A percentile compares a stretch with the other conserved stretches of the same genome.
phyloP scores from a whole-genome alignment of 495 filamentous ascomycete genomes.

The Aspergillus ellipticus region DNA sequence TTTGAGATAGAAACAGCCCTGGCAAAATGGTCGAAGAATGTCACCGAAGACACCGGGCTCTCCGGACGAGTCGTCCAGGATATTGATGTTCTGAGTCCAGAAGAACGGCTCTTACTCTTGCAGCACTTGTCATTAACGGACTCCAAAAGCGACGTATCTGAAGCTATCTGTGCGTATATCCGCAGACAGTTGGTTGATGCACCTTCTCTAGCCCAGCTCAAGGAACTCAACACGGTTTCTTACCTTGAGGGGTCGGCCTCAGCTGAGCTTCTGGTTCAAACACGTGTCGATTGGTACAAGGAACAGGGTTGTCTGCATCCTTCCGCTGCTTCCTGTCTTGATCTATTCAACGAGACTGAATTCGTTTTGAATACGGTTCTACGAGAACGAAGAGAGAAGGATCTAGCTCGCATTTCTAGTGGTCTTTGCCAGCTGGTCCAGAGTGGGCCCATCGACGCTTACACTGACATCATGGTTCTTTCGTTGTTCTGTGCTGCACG shows the following conservation, averaged over 20 bases:
- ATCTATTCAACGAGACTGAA: conserved; percentile 47
- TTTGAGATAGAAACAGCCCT: conserved; percentile 49
- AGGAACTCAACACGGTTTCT: conserved; percentile 43
- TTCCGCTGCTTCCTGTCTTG: conserved; percentile 31
- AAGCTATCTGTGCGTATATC: conserved; percentile 39
- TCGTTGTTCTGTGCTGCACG: conserved; percentile 54
- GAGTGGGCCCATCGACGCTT: conserved; percentile 39
- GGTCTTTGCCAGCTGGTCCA: conserved; percentile 35
- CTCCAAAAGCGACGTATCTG: conserved; percentile 21
- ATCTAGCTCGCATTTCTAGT: conserved; percentile 38
- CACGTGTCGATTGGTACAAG: conserved; percentile 50
- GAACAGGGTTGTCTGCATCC: conserved; percentile 44
- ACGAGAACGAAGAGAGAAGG: conserved; percentile 35
- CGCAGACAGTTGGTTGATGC: conserved; percentile 47
- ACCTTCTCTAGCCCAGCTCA: conserved; percentile 47
- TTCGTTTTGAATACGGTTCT: conserved; percentile 35
- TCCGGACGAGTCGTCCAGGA: conserved; percentile 48
- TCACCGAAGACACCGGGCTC: conserved; percentile 32
- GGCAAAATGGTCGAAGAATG: conserved; percentile 33
- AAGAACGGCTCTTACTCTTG: conserved; percentile 48
- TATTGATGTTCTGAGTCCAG: conserved; percentile 49
- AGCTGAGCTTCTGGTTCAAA: conserved; percentile 38
- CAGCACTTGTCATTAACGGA: conserved; percentile 47
- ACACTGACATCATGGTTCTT: conserved; percentile 50
- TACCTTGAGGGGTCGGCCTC: conserved; percentile 48